Percentiles rank a stretch among this genome's conserved stretches.
phyloP scores from a whole-genome alignment of 305 asterid genomes.

The Fraxinus dipetala region DNA sequence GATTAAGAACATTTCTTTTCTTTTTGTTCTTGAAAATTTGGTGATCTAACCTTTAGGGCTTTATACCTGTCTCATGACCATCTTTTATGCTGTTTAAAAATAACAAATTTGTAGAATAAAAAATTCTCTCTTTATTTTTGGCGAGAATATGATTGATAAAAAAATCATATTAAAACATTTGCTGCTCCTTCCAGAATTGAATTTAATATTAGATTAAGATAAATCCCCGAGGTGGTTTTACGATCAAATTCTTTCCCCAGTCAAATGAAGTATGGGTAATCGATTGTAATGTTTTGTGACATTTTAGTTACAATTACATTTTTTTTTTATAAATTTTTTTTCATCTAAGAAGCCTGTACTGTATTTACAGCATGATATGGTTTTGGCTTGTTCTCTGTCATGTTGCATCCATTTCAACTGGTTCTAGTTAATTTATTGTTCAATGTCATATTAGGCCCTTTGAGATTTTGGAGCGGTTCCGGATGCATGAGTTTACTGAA shows the following conservation, averaged over 20 bases:
- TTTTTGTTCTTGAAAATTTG: neutral
- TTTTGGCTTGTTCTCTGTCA: neutral
- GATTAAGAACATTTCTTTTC: neutral
- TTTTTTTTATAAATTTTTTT: neutral
- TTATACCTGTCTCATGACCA: neutral
- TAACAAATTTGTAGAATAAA: neutral
- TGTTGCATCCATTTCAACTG: neutral
- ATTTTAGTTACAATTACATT: neutral
- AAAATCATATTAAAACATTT: neutral
- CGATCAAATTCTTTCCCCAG: neutral
- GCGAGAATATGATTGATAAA: neutral
- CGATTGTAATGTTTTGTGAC: neutral
- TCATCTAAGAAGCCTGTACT: neutral
- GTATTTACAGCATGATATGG: neutral
- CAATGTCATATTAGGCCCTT: slow-evolving; percentile 63
- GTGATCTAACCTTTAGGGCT: neutral
- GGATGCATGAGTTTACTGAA: slow-evolving; percentile 85
- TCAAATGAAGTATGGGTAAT: neutral
- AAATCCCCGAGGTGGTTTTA: neutral
- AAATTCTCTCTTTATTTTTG: neutral
- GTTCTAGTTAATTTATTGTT: neutral
- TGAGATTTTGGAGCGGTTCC: slow-evolving; percentile 83
- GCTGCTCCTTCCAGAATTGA: neutral
- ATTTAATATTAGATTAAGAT: neutral
- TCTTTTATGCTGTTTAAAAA: neutral